Evolutionary conservation across 495 filamentous ascomycete species (phyloP).

Genomic region (Podospora didyma): DNA sequence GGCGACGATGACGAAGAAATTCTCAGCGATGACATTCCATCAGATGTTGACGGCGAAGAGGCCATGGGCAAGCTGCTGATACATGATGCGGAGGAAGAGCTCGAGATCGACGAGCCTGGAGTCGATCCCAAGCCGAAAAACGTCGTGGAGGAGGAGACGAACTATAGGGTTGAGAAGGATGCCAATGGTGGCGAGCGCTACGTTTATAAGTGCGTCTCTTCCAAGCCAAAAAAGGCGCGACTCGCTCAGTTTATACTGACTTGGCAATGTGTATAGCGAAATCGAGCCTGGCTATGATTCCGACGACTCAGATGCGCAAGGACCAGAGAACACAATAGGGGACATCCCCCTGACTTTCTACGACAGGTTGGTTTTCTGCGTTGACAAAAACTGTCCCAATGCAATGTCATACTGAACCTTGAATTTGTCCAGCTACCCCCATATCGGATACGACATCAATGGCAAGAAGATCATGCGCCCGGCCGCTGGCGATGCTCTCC

Average conservation of each 20-base stretch:
- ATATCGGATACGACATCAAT: slow-evolving; percentile 98
- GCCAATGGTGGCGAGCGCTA: slow-evolving; percentile 52
- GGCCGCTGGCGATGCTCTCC: slow-evolving; percentile 87
- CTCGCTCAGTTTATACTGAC: slow-evolving; percentile 9
- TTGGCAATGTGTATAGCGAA: slow-evolving; percentile 58
- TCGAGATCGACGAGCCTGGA: slow-evolving; percentile 28
- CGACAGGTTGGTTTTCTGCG: slow-evolving; percentile 56
- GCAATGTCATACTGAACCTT: not conserved
- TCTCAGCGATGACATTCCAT: slow-evolving; percentile 56
- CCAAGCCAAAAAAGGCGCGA: not conserved
- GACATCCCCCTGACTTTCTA: slow-evolving; percentile 93
- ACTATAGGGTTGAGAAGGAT: slow-evolving; percentile 55
- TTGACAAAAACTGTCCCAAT: too few relatives aligned
- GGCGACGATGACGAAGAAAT: slow-evolving; percentile 46
- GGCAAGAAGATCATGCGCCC: slow-evolving; percentile 96
- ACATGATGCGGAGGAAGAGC: slow-evolving; percentile 11
- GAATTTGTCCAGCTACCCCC: slow-evolving; percentile 53
- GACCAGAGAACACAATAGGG: slow-evolving; percentile 83
- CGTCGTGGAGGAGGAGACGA: slow-evolving; percentile 40
- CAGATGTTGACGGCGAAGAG: slow-evolving; percentile 46
- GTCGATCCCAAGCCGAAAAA: slow-evolving; percentile 29
- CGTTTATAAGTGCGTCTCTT: slow-evolving; percentile 49
- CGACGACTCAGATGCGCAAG: slow-evolving; percentile 82
- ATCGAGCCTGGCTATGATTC: slow-evolving; percentile 96
- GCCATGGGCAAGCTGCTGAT: slow-evolving; percentile 27